These are phyloP conservation scores for Dichomitus squalens DNA, from an alignment of 1,284 basidiomycete genomes.

Conservation along the genomic window DNA sequence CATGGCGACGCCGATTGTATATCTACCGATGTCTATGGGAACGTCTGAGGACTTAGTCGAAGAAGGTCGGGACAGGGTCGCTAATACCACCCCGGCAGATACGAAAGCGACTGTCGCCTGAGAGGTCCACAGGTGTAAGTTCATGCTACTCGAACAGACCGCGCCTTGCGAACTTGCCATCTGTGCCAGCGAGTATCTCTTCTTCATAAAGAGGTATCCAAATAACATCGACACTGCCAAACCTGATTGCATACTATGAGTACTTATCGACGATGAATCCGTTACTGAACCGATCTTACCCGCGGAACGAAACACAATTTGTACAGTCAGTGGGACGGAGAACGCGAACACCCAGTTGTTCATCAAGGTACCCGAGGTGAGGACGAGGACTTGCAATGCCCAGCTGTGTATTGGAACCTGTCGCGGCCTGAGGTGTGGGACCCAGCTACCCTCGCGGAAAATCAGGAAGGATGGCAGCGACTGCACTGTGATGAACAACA, in stretches of 20 bases:
- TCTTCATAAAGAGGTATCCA: constrained; percentile 57
- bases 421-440: constrained; percentile 62
- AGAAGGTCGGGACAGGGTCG: constrained; percentile 70
- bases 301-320: constrained; percentile 89
- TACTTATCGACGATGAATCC: neutral
- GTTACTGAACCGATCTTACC: constrained; percentile 46
- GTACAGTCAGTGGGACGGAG: constrained; percentile 78
- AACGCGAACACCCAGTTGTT: constrained; percentile 89
- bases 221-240: constrained; percentile 72
- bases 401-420: constrained; percentile 76
- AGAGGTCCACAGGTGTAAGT: neutral
- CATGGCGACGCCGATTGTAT: constrained; percentile 72
- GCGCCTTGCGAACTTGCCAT: constrained; percentile 48
- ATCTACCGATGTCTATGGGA: constrained; percentile 47
- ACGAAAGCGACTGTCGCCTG: constrained; percentile 75
- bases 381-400: constrained; percentile 76
- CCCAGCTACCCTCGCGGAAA: constrained; percentile 30
- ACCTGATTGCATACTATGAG: constrained; percentile 40
- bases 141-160: neutral
- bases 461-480: constrained; percentile 59
- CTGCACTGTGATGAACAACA: constrained; percentile 73
- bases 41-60: constrained; percentile 32
- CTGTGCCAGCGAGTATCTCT: constrained; percentile 64
- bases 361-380: constrained; percentile 70
- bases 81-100: constrained; percentile 73